Evolutionary conservation across 1,284 basidiomycete genomes (phyloP).

Genomic region (Heliocybe sulcata): DNA sequence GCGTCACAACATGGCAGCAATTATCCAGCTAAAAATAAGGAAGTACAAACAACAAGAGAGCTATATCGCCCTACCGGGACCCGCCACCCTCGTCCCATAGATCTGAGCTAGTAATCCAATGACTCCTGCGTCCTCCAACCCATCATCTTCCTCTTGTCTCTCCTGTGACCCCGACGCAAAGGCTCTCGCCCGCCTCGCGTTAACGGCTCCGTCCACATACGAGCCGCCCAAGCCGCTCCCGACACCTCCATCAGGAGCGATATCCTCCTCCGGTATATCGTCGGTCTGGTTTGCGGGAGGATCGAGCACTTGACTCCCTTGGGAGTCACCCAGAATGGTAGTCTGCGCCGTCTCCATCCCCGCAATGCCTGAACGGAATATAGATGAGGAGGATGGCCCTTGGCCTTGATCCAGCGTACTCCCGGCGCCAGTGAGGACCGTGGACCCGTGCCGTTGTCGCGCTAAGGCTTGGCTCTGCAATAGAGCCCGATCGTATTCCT

Average conservation of each 20-base stretch:
- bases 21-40: neutral
- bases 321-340: slow-evolving; percentile 65
- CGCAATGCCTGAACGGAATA: slow-evolving; percentile 29
- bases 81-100: slow-evolving; percentile 54
- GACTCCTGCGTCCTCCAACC: slow-evolving; percentile 60
- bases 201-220: slow-evolving; percentile 46
- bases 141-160: slow-evolving; percentile 44
- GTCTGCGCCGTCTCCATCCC: slow-evolving; percentile 54
- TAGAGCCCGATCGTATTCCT: slow-evolving; percentile 70
- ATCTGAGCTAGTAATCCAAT: slow-evolving; percentile 73
- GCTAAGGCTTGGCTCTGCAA: slow-evolving; percentile 55
- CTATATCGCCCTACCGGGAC: slow-evolving; percentile 42
- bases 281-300: neutral
- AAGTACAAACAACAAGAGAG: neutral
- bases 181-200: slow-evolving; percentile 18
- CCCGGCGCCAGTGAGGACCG: slow-evolving; percentile 14
- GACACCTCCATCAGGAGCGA: slow-evolving; percentile 44
- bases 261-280: slow-evolving; percentile 36
- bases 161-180: slow-evolving; percentile 27
- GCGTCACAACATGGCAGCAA: too few species aligned
- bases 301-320: slow-evolving; percentile 37
- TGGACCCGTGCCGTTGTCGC: slow-evolving; percentile 27
- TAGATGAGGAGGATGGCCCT: slow-evolving; percentile 26
- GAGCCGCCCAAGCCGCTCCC: slow-evolving; percentile 59
- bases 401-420: slow-evolving; percentile 15